Evolutionary conservation across 2,329 filamentous ascomycete genomes (phyloP).

Genomic region (Cadophora malorum): DNA sequence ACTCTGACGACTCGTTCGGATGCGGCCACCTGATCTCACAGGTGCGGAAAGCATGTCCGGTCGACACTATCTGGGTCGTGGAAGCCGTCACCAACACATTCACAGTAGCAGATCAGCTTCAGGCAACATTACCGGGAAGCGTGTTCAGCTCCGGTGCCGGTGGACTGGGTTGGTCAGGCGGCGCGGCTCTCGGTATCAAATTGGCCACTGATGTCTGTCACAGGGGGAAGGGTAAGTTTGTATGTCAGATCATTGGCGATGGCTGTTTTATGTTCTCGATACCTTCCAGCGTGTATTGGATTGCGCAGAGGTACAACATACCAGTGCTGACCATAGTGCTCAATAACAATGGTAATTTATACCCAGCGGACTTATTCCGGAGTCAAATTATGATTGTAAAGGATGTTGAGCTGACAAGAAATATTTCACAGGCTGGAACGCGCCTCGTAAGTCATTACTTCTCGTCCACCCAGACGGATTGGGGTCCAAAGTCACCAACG

Average conservation of each 20-base stretch:
- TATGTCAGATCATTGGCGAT: constrained; percentile 70
- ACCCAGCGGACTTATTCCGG: too few species aligned
- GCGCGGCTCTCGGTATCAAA: constrained; percentile 77
- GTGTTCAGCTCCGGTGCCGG: constrained; percentile 85
- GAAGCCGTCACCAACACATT: constrained; percentile 78
- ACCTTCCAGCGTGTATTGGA: constrained; percentile 72
- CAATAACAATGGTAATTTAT: constrained; percentile 72
- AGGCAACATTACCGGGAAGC: constrained; percentile 69
- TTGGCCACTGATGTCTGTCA: constrained; percentile 62
- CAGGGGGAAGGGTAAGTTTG: constrained; percentile 61
- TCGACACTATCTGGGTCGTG: constrained; percentile 75
- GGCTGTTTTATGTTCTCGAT: constrained; percentile 71
- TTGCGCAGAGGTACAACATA: constrained; percentile 68
- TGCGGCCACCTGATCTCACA: constrained; percentile 53
- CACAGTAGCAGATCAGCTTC: constrained; percentile 74
- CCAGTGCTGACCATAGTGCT: constrained; percentile 70
- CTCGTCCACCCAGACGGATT: constrained; percentile 70
- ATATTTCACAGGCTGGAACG: constrained; percentile 63
- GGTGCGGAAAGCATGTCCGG: constrained; percentile 61
- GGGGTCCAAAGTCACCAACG: constrained; percentile 65
- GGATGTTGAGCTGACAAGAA: background rate
- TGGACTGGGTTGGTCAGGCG: constrained; percentile 82
- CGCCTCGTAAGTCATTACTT: constrained; percentile 65
- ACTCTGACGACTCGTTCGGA: constrained; percentile 63
- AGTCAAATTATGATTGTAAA: background rate